phyloP scores from a whole-genome alignment of 805 yeast genomes.

The Candida berthetii region DNA sequence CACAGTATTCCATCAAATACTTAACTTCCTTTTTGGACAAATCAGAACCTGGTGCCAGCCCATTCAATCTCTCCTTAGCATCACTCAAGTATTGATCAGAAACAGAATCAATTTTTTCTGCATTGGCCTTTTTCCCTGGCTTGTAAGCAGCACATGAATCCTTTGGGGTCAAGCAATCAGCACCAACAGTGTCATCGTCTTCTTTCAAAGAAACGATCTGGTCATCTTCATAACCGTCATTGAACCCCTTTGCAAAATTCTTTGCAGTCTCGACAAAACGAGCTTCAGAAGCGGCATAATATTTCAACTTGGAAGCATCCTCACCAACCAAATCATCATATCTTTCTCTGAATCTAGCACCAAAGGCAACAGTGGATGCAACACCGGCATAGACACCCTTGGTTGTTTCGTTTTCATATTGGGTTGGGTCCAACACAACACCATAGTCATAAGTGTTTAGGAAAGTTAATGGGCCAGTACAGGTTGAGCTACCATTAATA shows the following conservation, averaged over 20 bases:
- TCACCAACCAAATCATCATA: slow-evolving; percentile 28
- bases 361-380: slow-evolving; percentile 35
- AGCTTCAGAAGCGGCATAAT: slow-evolving; percentile 36
- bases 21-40: slow-evolving; percentile 47
- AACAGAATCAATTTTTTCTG: slow-evolving; percentile 7
- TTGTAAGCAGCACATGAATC: slow-evolving; percentile 33
- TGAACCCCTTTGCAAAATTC: slow-evolving; percentile 42
- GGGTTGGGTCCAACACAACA: slow-evolving; percentile 25
- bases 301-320: slow-evolving; percentile 4
- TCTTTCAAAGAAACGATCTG: slow-evolving; percentile 19
- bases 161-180: slow-evolving; percentile 43
- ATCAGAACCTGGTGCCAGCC: slow-evolving; percentile 46
- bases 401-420: slow-evolving; percentile 33
- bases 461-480: slow-evolving; percentile 46
- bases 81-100: slow-evolving; percentile 2
- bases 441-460: slow-evolving; percentile 48
- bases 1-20: slow-evolving; percentile 56
- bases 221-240: slow-evolving; percentile 30
- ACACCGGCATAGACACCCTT: slow-evolving; percentile 44
- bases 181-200: slow-evolving; percentile 38
- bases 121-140: slow-evolving; percentile 14
- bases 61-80: slow-evolving; percentile 54
- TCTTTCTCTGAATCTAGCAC: slow-evolving; percentile 35
- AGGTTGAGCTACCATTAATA: slow-evolving; percentile 26
- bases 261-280: slow-evolving; percentile 41